phyloP scores from a whole-genome alignment of 257 asterid genomes.

The Fraxinus americana region DNA sequence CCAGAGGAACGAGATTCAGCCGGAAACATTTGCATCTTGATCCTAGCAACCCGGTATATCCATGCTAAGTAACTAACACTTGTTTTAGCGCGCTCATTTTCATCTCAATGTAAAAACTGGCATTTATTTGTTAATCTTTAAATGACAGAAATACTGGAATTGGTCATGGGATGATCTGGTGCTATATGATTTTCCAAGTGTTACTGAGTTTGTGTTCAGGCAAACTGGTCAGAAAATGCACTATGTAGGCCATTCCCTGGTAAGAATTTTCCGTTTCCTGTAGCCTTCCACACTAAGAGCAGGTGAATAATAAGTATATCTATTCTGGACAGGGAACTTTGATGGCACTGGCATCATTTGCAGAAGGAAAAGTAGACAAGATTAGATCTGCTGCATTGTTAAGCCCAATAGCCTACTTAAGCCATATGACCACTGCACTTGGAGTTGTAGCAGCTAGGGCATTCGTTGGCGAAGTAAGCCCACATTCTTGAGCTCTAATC shows the following conservation, averaged over 20 bases:
- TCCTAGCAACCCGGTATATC: slow-evolving; percentile 46
- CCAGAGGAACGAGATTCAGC: slow-evolving; percentile 76
- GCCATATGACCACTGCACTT: slow-evolving; percentile 73
- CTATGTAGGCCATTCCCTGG: slow-evolving; percentile 76
- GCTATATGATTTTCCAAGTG: slow-evolving; percentile 54
- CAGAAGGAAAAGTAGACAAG: slow-evolving; percentile 70
- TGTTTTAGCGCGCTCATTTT: too few relatives aligned
- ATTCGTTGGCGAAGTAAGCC: slow-evolving; percentile 76
- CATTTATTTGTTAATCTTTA: not conserved
- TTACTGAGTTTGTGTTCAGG: slow-evolving; percentile 44
- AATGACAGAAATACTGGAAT: slow-evolving; percentile 57
- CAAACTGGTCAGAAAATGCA: slow-evolving; percentile 60
- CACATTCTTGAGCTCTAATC: not conserved
- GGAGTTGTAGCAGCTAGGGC: slow-evolving; percentile 57
- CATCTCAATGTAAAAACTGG: too few relatives aligned
- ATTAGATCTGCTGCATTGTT: slow-evolving; percentile 75
- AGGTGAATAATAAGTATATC: not conserved
- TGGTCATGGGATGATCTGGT: slow-evolving; percentile 87
- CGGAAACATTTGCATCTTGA: slow-evolving; percentile 59
- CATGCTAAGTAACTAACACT: too few relatives aligned
- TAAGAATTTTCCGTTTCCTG: slow-evolving; percentile 12
- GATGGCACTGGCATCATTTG: slow-evolving; percentile 75
- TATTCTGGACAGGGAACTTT: slow-evolving; percentile 65
- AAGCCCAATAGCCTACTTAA: slow-evolving; percentile 82
- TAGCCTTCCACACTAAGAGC: not conserved